These are phyloP conservation scores for Suhomyces kunorum DNA, from an alignment of 1,139 yeast species.

Conservation along the genomic window DNA sequence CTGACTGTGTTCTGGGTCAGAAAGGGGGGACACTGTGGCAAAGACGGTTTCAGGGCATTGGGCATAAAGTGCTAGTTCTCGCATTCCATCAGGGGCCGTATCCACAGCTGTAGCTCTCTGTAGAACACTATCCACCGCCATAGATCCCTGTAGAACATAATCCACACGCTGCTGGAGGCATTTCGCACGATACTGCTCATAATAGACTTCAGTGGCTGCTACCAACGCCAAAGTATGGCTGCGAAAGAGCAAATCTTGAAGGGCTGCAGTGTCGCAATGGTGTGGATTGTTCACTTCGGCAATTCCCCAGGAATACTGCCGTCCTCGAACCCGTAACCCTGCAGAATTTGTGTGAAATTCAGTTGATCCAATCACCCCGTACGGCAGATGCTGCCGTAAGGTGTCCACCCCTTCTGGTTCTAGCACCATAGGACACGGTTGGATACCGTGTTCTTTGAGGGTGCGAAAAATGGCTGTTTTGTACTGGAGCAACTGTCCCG, in stretches of 20 bases:
- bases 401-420: slow-evolving; percentile 22
- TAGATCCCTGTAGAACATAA: neutral
- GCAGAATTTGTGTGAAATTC: slow-evolving; percentile 27
- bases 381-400: neutral
- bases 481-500: slow-evolving; percentile 38
- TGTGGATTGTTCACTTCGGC: slow-evolving; percentile 66
- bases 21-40: neutral
- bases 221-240: slow-evolving; percentile 62
- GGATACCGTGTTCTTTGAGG: slow-evolving; percentile 51
- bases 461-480: slow-evolving; percentile 47
- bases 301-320: slow-evolving; percentile 73
- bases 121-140: too few species aligned
- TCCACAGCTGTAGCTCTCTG: too few species aligned
- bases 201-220: slow-evolving; percentile 55
- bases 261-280: slow-evolving; percentile 64
- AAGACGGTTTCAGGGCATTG: slow-evolving; percentile 34
- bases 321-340: slow-evolving; percentile 54
- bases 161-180: slow-evolving; percentile 45
- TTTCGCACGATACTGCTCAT: slow-evolving; percentile 52
- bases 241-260: slow-evolving; percentile 54
- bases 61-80: slow-evolving; percentile 26
- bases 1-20: neutral
- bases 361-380: slow-evolving; percentile 53
- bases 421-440: slow-evolving; percentile 56
- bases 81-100: slow-evolving; percentile 1